Evolutionary conservation across 2,329 filamentous ascomycete species (phyloP).

Genomic region (Alternaria arborescens): DNA sequence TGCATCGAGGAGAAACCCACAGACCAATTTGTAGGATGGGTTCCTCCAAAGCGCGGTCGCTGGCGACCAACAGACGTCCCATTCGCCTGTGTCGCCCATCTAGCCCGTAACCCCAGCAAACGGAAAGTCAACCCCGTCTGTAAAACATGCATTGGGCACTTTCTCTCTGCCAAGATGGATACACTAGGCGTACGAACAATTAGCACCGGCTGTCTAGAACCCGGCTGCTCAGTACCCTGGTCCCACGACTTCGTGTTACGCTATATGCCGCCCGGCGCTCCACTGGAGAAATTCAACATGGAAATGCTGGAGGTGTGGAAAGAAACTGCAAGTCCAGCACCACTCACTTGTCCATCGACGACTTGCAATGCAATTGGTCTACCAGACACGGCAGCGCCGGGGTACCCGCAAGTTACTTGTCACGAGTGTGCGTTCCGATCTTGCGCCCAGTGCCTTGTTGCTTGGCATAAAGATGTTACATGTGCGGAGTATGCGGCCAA

Average conservation of each 20-base stretch:
- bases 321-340: conserved; percentile 12
- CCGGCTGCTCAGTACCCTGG: conserved; percentile 33
- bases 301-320: conserved; percentile 36
- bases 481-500: conserved; percentile 33
- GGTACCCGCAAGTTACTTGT: conserved; percentile 40
- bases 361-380: conserved; percentile 27
- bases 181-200: conserved; percentile 31
- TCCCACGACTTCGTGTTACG: conserved; percentile 24
- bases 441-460: conserved; percentile 32
- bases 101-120: conserved; percentile 29
- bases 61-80: conserved; percentile 21
- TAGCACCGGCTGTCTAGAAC: conserved; percentile 33
- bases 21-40: conserved; percentile 31
- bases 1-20: conserved; percentile 29
- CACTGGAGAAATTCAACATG: conserved; percentile 36
- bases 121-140: conserved; percentile 38
- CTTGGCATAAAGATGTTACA: conserved; percentile 37
- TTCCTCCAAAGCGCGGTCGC: conserved; percentile 13
- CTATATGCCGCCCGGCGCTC: conserved; percentile 27
- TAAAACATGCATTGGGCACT: conserved; percentile 34
- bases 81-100: conserved; percentile 31
- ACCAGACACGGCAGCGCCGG: conserved; percentile 23
- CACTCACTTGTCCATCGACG: conserved; percentile 27
- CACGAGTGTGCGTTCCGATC: conserved; percentile 26
- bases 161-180: conserved; percentile 34